These are phyloP conservation scores for Elsinoe batatas DNA, from an alignment of 2,329 filamentous ascomycete genomes.

Conservation along the genomic window DNA sequence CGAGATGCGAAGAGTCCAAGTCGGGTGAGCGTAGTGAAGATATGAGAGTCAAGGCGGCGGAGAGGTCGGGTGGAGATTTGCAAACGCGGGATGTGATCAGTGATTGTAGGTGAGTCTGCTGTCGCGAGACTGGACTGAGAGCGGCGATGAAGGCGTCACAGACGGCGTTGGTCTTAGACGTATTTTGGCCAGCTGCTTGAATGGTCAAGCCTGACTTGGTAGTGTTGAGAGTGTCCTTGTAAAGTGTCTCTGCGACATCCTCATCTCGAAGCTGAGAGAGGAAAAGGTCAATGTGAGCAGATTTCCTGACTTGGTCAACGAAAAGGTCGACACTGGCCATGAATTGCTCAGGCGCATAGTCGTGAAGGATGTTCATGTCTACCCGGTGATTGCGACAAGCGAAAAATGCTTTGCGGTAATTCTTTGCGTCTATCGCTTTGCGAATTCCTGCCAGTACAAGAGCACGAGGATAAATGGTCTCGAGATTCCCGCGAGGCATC, in stretches of 20 bases:
- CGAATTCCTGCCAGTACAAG: conserved; percentile 88
- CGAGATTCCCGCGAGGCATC: conserved; percentile 91
- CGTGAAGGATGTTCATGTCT: conserved; percentile 95
- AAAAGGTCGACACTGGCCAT: conserved; percentile 66
- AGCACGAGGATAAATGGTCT: conserved; percentile 87
- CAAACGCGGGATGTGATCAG: conserved; percentile 91
- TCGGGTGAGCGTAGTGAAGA: conserved; percentile 51
- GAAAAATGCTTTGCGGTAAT: conserved; percentile 76
- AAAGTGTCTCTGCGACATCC: conserved; percentile 88
- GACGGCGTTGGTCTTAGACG: conserved; percentile 70
- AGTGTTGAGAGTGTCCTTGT: conserved; percentile 66
- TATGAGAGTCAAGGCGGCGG: conserved; percentile 72
- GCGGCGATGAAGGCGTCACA: conserved; percentile 73
- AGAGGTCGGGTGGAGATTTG: conserved; percentile 82
- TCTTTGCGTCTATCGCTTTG: conserved; percentile 64
- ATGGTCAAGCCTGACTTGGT: conserved; percentile 20
- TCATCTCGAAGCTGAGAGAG: conserved; percentile 80
- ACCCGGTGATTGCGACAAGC: conserved; percentile 88
- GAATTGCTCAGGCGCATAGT: conserved; percentile 83
- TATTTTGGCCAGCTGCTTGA: conserved; percentile 19
- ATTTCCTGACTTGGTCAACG: conserved; percentile 71
- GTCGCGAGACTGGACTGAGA: conserved; percentile 50
- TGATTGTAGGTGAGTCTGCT: conserved; percentile 67
- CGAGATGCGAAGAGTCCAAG: conserved; percentile 61
- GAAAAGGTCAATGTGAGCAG: conserved; percentile 80